Conservation (phyloP, 371 early-diverging fungal species). For the Mucor velutinosus region DNA sequence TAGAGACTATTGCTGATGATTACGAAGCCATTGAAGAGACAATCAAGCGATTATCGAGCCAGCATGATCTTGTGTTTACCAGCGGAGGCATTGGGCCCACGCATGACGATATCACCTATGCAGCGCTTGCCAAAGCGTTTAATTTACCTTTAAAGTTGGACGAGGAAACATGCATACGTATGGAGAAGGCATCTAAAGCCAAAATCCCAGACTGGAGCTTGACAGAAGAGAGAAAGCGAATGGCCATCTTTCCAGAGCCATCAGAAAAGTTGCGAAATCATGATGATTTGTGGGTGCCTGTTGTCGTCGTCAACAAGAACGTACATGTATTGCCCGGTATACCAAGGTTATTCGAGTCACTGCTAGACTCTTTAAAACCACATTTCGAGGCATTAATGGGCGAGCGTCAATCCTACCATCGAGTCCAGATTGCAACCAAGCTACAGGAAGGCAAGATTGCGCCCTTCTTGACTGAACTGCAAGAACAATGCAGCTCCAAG, state of each 20-base stretch:
- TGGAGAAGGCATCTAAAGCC: conserved; percentile 38
- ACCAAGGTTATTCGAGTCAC: conserved; percentile 62
- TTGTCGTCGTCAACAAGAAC: conserved; percentile 66
- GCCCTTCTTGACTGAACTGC: conserved; percentile 47
- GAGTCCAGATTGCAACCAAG: conserved; percentile 59
- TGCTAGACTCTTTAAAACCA: conserved; percentile 43
- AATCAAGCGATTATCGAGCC: conserved; percentile 49
- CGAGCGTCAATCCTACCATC: conserved; percentile 35
- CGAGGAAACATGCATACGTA: conserved; percentile 56
- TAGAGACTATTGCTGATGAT: conserved; percentile 68
- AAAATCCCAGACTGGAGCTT: conserved; percentile 32
- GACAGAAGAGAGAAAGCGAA: conserved; percentile 61
- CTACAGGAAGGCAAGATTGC: conserved; percentile 63
- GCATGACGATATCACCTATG: conserved; percentile 76
- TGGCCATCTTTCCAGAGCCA: conserved; percentile 67
- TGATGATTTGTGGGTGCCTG: conserved; percentile 68
- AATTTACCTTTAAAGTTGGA: conserved; percentile 52
- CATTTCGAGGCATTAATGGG: conserved; percentile 26
- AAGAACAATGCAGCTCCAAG: conserved; percentile 34
- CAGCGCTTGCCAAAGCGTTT: conserved; percentile 68
- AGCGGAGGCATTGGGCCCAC: conserved; percentile 79
- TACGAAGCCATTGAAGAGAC: conserved; percentile 55
- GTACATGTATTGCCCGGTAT: conserved; percentile 78
- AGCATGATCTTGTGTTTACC: conserved; percentile 68
- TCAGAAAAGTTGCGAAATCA: conserved; percentile 48